These are phyloP conservation scores for Coleophoma eucalyptorum DNA, from an alignment of 2,329 filamentous ascomycete species.

Conservation along the genomic window DNA sequence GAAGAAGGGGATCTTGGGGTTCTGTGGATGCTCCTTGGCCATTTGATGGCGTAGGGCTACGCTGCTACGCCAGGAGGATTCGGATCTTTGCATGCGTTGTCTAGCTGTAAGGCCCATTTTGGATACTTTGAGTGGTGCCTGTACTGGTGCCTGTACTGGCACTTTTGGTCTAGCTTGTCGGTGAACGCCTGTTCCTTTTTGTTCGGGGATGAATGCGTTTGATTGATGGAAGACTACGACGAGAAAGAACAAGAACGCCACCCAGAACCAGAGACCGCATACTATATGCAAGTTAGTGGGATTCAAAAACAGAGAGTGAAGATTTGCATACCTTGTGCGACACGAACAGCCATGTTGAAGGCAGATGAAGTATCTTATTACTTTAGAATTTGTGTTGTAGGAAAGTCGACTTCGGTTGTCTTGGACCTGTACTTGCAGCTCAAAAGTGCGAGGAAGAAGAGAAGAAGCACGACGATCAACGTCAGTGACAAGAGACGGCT, in stretches of 20 bases:
- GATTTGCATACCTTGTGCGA: constrained; percentile 14
- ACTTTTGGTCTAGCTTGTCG: not conserved
- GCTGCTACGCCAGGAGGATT: constrained; percentile 15
- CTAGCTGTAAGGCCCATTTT: constrained; percentile 9
- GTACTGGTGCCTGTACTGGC: not conserved
- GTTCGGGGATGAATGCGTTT: constrained; percentile 3
- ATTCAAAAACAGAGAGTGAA: too few relatives aligned
- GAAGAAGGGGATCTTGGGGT: constrained; percentile 19
- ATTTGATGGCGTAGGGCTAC: constrained; percentile 20
- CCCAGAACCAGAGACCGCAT: constrained; percentile 22
- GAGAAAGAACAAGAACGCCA: constrained; percentile 19
- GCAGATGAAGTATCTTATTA: not conserved
- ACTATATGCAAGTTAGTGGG: constrained; percentile 5
- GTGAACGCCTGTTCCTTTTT: not conserved
- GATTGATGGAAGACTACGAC: constrained; percentile 18
- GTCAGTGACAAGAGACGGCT: not conserved
- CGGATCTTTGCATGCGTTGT: constrained; percentile 20
- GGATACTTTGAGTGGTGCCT: not conserved
- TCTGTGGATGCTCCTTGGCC: constrained; percentile 12
- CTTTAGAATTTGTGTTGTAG: too few relatives aligned
- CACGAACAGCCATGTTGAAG: constrained; percentile 19
- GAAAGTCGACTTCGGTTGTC: too few relatives aligned
- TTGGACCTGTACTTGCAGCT: too few relatives aligned
- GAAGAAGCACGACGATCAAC: not conserved
- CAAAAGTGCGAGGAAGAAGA: not conserved